phyloP scores from a whole-genome alignment of 495 filamentous ascomycete genomes.

The Parachaetomium inaequale region DNA sequence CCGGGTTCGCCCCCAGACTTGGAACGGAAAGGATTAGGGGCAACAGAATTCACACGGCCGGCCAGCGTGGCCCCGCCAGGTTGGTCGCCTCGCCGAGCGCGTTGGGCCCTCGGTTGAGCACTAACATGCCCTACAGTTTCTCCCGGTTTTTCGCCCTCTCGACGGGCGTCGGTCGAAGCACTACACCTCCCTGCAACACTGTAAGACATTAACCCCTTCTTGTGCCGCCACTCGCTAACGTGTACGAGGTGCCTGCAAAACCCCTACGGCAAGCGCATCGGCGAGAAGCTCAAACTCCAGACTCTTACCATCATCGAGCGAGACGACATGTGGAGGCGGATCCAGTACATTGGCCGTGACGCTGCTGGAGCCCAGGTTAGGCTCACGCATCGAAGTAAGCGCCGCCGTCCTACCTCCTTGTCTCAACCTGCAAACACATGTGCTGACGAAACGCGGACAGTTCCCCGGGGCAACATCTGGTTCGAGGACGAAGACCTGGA shows the following conservation, averaged over 20 bases:
- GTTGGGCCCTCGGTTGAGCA: too few species aligned
- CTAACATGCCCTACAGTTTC: neutral
- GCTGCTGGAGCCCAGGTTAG: neutral
- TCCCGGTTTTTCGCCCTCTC: neutral
- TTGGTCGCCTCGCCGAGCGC: neutral
- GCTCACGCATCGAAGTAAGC: neutral
- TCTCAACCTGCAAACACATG: too few species aligned
- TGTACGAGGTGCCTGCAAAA: neutral
- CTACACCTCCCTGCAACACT: neutral
- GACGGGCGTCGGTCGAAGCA: neutral
- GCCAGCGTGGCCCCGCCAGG: neutral
- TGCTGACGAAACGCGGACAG: neutral
- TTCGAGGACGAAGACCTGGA: conserved; percentile 4
- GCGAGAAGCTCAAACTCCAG: neutral
- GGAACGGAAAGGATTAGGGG: too few species aligned
- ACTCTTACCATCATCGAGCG: conserved; percentile 1
- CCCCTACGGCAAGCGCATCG: conserved; percentile 2
- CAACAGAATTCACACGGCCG: neutral
- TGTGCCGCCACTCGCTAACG: neutral
- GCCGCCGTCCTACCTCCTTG: neutral
- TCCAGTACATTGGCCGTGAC: neutral
- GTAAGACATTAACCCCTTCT: neutral
- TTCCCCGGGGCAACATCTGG: neutral
- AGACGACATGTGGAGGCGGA: neutral
- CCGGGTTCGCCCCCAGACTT: too few species aligned